These are phyloP conservation scores for Botrytis byssoidea DNA, from an alignment of 2,329 filamentous ascomycete genomes.

Conservation along the genomic window DNA sequence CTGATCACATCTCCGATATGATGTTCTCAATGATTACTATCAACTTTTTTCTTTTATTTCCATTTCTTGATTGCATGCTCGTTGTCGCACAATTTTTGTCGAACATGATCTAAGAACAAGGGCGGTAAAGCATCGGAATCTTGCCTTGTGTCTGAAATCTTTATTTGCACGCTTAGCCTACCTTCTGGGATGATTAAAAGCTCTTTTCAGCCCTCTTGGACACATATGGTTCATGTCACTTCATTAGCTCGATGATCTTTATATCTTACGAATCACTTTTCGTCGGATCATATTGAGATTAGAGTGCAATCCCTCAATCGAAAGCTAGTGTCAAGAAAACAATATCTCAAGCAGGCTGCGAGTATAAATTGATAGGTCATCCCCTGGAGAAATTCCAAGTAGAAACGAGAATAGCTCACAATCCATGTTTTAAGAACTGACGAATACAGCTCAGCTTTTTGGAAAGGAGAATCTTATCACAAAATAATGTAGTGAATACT, in stretches of 20 bases:
- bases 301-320: background rate
- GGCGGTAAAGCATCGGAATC: rapidly evolving
- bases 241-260: background rate
- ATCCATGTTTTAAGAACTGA: rapidly evolving
- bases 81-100: background rate
- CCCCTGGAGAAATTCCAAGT: background rate
- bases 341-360: background rate
- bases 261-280: background rate
- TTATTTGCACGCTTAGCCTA: background rate
- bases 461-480: too few relatives aligned
- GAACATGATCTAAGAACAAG: background rate
- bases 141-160: background rate
- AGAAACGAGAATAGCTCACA: background rate
- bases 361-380: background rate
- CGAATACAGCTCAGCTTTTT: background rate
- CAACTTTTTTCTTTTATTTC: background rate
- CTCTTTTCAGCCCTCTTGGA: background rate
- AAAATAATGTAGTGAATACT: background rate
- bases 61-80: background rate
- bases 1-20: too few relatives aligned
- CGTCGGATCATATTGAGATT: background rate
- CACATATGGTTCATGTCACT: background rate
- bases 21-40: background rate
- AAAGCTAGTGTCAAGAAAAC: background rate
- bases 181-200: background rate